A percentile compares a stretch with the other conserved stretches of the same genome.
These are phyloP conservation scores for Bisporella sp. DNA, from an alignment of 2,329 filamentous ascomycete species.

Conservation along the genomic window DNA sequence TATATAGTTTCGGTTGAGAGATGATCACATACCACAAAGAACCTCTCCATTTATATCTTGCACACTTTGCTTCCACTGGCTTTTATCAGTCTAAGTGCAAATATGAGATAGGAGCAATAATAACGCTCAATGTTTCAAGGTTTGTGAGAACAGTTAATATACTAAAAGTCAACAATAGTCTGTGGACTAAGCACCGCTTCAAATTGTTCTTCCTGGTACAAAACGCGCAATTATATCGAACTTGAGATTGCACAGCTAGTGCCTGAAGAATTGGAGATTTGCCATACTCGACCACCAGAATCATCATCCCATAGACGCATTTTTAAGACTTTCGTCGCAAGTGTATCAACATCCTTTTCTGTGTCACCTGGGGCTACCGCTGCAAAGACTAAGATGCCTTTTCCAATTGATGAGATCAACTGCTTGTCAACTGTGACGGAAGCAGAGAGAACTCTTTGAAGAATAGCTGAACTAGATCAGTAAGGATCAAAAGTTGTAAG, in stretches of 20 bases:
- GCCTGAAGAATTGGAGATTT: background rate
- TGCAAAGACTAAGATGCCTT: conserved; percentile 84
- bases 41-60: conserved; percentile 85
- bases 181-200: no score
- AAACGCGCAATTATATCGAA: no score
- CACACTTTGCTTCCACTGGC: conserved; percentile 84
- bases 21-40: conserved; percentile 64
- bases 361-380: conserved; percentile 88
- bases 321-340: conserved; percentile 82
- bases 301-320: conserved; percentile 71
- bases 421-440: conserved; percentile 92
- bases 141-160: no score
- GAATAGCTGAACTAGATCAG: conserved; percentile 56
- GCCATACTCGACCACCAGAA: conserved; percentile 22
- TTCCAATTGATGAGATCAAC: conserved; percentile 83
- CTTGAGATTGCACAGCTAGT: no score
- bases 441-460: conserved; percentile 90
- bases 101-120: no score
- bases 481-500: conserved; percentile 9
- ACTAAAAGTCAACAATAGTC: background rate
- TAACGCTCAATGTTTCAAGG: no score
- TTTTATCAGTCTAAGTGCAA: background rate
- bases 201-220: no score
- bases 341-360: conserved; percentile 73
- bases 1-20: no score